Conservation (phyloP, 2,329 filamentous ascomycete species). For the Coccinonectria pachysandricola region DNA sequence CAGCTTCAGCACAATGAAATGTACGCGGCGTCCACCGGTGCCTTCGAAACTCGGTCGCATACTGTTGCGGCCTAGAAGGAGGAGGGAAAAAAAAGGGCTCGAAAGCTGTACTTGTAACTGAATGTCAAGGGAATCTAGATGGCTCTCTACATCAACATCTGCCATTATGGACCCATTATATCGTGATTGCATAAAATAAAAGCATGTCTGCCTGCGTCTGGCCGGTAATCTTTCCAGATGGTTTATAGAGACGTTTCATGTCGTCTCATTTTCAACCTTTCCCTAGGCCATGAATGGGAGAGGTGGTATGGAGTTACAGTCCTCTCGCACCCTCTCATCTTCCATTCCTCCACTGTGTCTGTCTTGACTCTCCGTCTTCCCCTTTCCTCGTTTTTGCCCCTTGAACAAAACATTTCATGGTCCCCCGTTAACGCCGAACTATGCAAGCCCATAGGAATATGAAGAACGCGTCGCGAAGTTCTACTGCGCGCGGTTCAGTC, state of each 20-base stretch:
- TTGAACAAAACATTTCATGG: constrained; percentile 23
- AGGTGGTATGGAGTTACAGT: constrained; percentile 23
- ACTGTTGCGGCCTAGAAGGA: too few species aligned
- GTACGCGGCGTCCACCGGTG: too few species aligned
- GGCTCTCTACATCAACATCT: too few species aligned
- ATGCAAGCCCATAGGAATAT: constrained; percentile 33
- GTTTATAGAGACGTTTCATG: constrained; percentile 11
- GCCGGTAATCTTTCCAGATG: neutral
- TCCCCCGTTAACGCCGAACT: constrained; percentile 31
- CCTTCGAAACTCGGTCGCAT: too few species aligned
- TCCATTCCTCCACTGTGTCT: constrained; percentile 6
- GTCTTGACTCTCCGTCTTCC: constrained; percentile 1
- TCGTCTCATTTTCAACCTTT: constrained; percentile 18
- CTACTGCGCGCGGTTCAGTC: constrained; percentile 36
- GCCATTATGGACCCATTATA: too few species aligned
- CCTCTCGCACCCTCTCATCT: constrained; percentile 12
- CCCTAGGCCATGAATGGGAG: constrained; percentile 19
- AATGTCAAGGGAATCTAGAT: too few species aligned
- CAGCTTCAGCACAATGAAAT: too few species aligned
- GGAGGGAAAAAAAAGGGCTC: too few species aligned
- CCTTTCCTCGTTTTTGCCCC: constrained; percentile 14
- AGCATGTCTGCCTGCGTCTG: neutral
- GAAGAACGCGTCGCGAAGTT: constrained; percentile 23
- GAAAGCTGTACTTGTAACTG: too few species aligned
- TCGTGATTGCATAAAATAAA: constrained; percentile 1